Percentiles rank a stretch among this genome's conserved stretches.
Conservation (phyloP, 108 stramenopile species). For the Cyclotella atomus region DNA sequence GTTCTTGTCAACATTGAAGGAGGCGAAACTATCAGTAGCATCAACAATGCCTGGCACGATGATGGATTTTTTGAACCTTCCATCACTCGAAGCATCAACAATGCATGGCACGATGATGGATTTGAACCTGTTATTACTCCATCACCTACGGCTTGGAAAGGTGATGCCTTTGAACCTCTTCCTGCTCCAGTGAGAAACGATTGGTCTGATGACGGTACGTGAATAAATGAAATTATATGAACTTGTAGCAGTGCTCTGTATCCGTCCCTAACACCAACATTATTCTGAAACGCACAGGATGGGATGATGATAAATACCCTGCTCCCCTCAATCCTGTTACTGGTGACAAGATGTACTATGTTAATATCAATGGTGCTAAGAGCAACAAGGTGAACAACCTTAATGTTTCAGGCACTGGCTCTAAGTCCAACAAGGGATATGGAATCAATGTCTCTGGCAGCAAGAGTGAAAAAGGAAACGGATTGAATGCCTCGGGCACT, state of each 20-base stretch:
- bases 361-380: neutral
- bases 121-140: neutral
- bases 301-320: neutral
- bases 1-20: neutral
- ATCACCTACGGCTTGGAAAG: neutral
- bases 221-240: too few species aligned
- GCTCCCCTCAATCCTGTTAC: neutral
- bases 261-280: too few species aligned
- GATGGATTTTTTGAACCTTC: too few species aligned
- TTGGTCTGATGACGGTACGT: neutral
- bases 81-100: neutral
- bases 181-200: neutral
- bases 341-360: neutral
- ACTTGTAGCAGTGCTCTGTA: too few species aligned
- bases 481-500: neutral
- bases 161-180: neutral
- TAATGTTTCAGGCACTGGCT: neutral
- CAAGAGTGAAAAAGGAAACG: neutral
- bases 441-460: neutral
- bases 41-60: neutral
- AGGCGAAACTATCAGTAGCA: neutral
- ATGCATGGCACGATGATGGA: neutral
- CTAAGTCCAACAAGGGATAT: conserved; percentile 1
- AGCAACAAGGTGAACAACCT: neutral
- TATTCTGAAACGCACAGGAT: too few species aligned